Base-by-base conservation (phyloP, 306 rosid species). In the Boehmeria nivea region DNA sequence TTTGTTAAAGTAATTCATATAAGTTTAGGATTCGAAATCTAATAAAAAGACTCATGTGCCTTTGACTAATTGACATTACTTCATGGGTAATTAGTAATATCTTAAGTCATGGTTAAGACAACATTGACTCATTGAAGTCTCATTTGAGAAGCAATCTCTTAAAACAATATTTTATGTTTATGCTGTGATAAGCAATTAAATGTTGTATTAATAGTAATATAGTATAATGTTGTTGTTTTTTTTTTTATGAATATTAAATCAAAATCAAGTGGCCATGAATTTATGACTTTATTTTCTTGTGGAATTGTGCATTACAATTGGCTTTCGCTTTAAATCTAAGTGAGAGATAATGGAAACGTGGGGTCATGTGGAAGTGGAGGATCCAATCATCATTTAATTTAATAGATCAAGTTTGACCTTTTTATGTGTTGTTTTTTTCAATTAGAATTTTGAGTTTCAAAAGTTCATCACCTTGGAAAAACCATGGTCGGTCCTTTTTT, bases 311-410 rank as follows among this genome's bases (percentile, higher is more conserved):
- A 28, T 6, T n/a, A 34, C 43, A 33, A 17, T 17, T 34, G 24
- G 18, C 13, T 34, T 57, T 39, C 27, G 33, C 61, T 57, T 57
- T n/a, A 39, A 57, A 37, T 57, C 4, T 10, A 57, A 57, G 61
- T 21, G 22, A 57, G 48, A 21, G 33, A 56, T 20, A 57, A 39
- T 57, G 10, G 27, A 21, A 23, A 38, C 49, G 19, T 57, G 61
- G 33, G 48, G 61, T 54, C 59, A 54, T 57, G 49, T 57, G 61
- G 14, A 14, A 3, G 45, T 37, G 21, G 20, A 17, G 19, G 61
- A 57, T 38, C 34, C 33, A 39, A 34, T 31, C 33, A 36, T 38
- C 2, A 24, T 20, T 38, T 3, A 39, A 57, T 3, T 15, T 51
- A 25, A 51, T 26, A 57, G 17, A 37, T 19, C 25, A 11, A 27